phyloP scores from a whole-genome alignment of 306 rosid species.

The Geum urbanum region DNA sequence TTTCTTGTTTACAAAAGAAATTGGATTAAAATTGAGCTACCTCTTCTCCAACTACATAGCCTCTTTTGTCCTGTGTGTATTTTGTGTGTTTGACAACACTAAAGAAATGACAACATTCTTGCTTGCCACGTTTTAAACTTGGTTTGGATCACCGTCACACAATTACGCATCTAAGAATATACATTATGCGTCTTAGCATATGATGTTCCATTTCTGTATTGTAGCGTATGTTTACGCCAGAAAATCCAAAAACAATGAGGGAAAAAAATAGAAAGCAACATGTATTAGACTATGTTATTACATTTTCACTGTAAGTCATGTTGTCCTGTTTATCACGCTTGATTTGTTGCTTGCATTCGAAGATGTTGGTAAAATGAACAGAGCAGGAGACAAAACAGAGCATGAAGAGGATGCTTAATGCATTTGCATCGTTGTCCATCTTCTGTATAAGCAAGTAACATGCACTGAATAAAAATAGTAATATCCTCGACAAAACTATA shows the following conservation, averaged over 20 bases:
- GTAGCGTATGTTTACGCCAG: no score
- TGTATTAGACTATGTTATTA: no score
- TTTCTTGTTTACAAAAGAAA: conserved; percentile 6
- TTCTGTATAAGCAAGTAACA: not conserved
- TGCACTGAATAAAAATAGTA: not conserved
- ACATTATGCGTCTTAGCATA: not conserved
- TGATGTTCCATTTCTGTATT: no score
- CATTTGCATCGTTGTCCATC: not conserved
- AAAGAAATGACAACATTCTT: conserved; percentile 2
- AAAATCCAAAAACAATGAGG: no score
- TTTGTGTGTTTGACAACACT: conserved; percentile 10
- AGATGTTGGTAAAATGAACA: conserved; percentile 5
- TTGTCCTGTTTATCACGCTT: conserved; percentile 10
- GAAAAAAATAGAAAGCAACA: no score
- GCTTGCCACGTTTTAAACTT: conserved; percentile 24
- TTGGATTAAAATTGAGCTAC: not conserved
- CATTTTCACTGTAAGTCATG: no score
- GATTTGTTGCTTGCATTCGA: not conserved
- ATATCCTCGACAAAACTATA: not conserved
- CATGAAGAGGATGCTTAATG: not conserved
- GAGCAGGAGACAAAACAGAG: not conserved
- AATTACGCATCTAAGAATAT: not conserved
- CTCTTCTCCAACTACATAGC: conserved; percentile 3
- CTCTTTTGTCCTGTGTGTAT: conserved; percentile 23
- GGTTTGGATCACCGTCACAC: conserved; percentile 21